These are phyloP conservation scores for Penicillium olsonii DNA, from an alignment of 2,329 filamentous ascomycete species.

Conservation along the genomic window DNA sequence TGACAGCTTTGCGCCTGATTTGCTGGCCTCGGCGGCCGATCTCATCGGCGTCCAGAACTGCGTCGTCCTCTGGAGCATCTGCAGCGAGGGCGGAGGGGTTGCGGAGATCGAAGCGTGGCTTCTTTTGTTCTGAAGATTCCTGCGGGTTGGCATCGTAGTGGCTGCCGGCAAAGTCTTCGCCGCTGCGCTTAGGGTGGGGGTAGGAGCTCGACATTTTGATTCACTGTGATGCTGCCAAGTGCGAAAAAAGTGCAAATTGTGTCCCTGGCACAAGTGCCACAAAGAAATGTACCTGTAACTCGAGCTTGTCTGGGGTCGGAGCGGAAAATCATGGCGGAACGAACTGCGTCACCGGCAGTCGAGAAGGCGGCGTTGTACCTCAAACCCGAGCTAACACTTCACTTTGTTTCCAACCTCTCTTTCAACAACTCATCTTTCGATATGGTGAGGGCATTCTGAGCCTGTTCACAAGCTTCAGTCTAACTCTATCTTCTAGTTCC, in stretches of 20 bases:
- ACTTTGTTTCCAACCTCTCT: constrained; percentile 3
- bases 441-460: constrained; percentile 26
- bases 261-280: background rate
- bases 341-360: constrained; percentile 39
- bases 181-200: constrained; percentile 78
- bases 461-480: background rate
- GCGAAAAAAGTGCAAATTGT: background rate
- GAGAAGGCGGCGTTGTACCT: constrained; percentile 13
- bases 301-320: constrained; percentile 36
- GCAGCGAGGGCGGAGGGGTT: constrained; percentile 91
- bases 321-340: constrained; percentile 43
- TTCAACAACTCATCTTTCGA: constrained; percentile 2
- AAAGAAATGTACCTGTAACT: no score
- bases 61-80: constrained; percentile 73
- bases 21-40: constrained; percentile 73
- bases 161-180: constrained; percentile 76
- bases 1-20: constrained; percentile 90
- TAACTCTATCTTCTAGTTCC: constrained; percentile 39
- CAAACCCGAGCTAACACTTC: background rate
- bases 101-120: constrained; percentile 88
- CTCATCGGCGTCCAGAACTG: constrained; percentile 84
- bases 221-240: background rate
- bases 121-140: constrained; percentile 61
- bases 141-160: constrained; percentile 60
- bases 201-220: constrained; percentile 60